Percentiles rank a stretch among this genome's conserved stretches.
phyloP scores from a whole-genome alignment of 495 filamentous ascomycete genomes.

The Penicillium taxi region DNA sequence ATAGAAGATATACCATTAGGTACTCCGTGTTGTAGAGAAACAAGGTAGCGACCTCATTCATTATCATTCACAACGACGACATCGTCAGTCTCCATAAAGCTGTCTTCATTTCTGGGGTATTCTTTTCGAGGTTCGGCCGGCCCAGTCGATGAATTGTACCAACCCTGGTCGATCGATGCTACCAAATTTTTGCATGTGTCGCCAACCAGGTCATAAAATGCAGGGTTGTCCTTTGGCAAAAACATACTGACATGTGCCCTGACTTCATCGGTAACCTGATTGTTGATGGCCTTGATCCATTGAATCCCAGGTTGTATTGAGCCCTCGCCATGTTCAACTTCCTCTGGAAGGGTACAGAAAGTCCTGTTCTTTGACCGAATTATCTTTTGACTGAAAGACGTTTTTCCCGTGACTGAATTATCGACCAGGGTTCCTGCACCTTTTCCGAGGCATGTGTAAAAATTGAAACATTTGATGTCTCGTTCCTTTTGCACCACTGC shows the following conservation, averaged over 20 bases:
- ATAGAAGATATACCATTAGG: too few species aligned
- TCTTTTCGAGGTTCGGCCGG: conserved; percentile 13
- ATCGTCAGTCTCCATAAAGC: conserved; percentile 32
- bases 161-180: conserved; percentile 38
- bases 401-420: conserved; percentile 17
- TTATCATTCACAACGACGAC: conserved; percentile 35
- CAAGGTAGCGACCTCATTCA: too few species aligned
- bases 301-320: conserved; percentile 26
- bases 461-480: conserved; percentile 63
- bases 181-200: conserved; percentile 55
- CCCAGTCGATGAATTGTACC: conserved; percentile 29
- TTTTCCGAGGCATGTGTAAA: conserved; percentile 76
- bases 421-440: conserved; percentile 40
- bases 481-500: conserved; percentile 46
- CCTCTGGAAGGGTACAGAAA: conserved; percentile 70
- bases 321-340: conserved; percentile 35
- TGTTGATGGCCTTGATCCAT: conserved; percentile 67
- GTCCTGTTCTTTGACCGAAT: conserved; percentile 55
- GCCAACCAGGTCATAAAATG: conserved; percentile 59
- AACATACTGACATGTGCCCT: conserved; percentile 89
- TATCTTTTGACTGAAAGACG: conserved; percentile 33
- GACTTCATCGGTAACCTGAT: conserved; percentile 68
- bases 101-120: conserved; percentile 10
- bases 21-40: too few species aligned
- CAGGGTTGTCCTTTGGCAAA: conserved; percentile 67